A percentile compares a stretch with the other conserved stretches of the same genome.
Evolutionary conservation across 768 basidiomycete genomes (phyloP).

Genomic region (Lanmaoa rubissima): DNA sequence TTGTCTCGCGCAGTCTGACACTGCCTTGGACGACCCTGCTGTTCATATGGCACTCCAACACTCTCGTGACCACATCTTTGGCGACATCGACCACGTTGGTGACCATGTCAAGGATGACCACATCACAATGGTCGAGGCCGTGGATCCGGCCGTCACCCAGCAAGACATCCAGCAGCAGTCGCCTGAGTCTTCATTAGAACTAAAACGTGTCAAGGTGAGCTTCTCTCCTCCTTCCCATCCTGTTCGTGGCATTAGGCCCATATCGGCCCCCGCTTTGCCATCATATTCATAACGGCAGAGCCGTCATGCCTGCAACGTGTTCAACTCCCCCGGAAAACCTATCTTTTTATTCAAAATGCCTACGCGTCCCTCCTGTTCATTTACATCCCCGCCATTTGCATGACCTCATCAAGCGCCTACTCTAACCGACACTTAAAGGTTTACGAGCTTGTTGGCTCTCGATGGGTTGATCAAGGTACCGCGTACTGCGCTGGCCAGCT

Average conservation of each 20-base stretch:
- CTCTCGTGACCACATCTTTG: conserved; percentile 33
- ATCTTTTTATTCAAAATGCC: conserved; percentile 17
- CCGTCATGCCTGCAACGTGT: conserved; percentile 29
- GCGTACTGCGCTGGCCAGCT: conserved; percentile 94
- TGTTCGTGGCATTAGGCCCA: conserved; percentile 13
- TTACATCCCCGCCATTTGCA: conserved; percentile 24
- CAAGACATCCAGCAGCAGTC: conserved; percentile 65
- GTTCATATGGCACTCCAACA: conserved; percentile 29
- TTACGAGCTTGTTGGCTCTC: conserved; percentile 87
- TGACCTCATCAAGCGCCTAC: conserved; percentile 31
- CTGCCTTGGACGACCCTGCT: conserved; percentile 25
- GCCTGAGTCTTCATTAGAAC: conserved; percentile 64
- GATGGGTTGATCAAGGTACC: conserved; percentile 96
- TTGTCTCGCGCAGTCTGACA: conserved; percentile 27
- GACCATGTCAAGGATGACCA: conserved; percentile 33
- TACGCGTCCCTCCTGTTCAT: conserved; percentile 20
- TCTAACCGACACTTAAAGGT: conserved; percentile 57
- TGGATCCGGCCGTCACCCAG: conserved; percentile 37
- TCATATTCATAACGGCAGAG: conserved; percentile 20
- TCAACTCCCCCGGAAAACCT: conserved; percentile 7
- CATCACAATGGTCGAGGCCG: conserved; percentile 35
- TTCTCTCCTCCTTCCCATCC: conserved; percentile 21
- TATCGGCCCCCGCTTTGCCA: conserved; percentile 19
- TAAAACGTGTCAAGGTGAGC: conserved; percentile 83
- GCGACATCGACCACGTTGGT: conserved; percentile 35